phyloP scores from a whole-genome alignment of 1,284 basidiomycete species.

The Inonotus obliquus region DNA sequence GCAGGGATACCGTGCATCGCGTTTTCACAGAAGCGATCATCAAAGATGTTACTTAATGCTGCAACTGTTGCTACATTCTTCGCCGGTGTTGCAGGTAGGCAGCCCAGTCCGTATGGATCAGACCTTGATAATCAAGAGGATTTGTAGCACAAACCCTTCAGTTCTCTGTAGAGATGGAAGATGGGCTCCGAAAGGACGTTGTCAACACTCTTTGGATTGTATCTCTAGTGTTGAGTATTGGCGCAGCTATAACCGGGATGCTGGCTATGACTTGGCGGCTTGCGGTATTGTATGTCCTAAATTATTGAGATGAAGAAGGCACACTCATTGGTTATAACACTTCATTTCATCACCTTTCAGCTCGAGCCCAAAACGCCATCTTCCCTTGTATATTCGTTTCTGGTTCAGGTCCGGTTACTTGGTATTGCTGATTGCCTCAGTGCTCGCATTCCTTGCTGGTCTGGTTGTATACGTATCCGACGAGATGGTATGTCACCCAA shows the following conservation, averaged over 20 bases:
- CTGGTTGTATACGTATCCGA: conserved; percentile 11
- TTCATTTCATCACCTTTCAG: conserved; percentile 5
- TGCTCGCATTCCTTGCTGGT: conserved; percentile 14
- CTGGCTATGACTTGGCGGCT: conserved; percentile 17
- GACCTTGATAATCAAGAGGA: not conserved
- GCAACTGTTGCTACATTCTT: conserved; percentile 17
- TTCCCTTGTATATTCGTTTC: conserved; percentile 17
- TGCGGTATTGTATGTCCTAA: conserved; percentile 14
- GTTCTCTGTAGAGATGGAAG: conserved; percentile 8
- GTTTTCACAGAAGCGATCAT: conserved; percentile 13
- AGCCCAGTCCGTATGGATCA: not conserved
- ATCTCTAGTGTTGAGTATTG: conserved; percentile 16
- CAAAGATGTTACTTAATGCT: conserved; percentile 14
- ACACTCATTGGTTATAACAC: not conserved
- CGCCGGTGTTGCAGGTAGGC: conserved; percentile 14
- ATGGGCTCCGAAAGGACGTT: not conserved
- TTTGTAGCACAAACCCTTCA: conserved; percentile 13
- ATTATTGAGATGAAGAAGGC: too few relatives aligned
- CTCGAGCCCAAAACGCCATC: conserved; percentile 14
- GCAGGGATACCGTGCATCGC: conserved; percentile 17
- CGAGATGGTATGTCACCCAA: not conserved
- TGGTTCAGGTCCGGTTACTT: conserved; percentile 16
- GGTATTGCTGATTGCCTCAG: conserved; percentile 14
- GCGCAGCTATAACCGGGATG: conserved; percentile 15
- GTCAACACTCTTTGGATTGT: conserved; percentile 16